Percentiles rank a stretch among this genome's conserved stretches.
phyloP scores from a whole-genome alignment of 1,284 basidiomycete species.

The Pseudomicrostroma phylloplanum region DNA sequence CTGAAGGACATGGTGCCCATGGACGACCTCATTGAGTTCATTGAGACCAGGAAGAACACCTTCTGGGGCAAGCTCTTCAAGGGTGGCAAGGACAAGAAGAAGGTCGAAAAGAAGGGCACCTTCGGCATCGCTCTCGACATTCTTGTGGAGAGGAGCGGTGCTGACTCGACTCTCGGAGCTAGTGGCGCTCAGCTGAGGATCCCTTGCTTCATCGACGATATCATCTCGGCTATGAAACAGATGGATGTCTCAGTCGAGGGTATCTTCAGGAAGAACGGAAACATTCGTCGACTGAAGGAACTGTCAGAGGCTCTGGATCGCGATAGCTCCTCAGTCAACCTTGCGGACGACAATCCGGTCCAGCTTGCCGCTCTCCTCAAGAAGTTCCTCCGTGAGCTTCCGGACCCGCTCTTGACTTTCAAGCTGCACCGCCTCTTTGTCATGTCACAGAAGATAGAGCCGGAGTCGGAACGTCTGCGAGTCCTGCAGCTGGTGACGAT shows the following conservation, averaged over 20 bases:
- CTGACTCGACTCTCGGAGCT: slow-evolving; percentile 84
- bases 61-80: slow-evolving; percentile 98
- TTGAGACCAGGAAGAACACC: slow-evolving; percentile 85
- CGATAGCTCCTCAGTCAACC: slow-evolving; percentile 73
- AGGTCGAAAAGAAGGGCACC: slow-evolving; percentile 20
- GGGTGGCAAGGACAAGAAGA: slow-evolving; percentile 62
- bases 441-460: slow-evolving; percentile 70
- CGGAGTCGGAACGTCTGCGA: slow-evolving; percentile 71
- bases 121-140: slow-evolving; percentile 90
- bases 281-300: slow-evolving; percentile 85
- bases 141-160: slow-evolving; percentile 88
- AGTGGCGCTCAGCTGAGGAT: slow-evolving; percentile 78
- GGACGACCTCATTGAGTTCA: slow-evolving; percentile 86
- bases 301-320: slow-evolving; percentile 87
- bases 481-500: slow-evolving; percentile 80
- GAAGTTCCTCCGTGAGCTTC: slow-evolving; percentile 91
- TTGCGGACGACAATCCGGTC: slow-evolving; percentile 90
- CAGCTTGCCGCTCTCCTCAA: slow-evolving; percentile 94
- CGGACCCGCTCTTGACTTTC: slow-evolving; percentile 91
- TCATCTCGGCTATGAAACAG: slow-evolving; percentile 94
- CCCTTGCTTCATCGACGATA: slow-evolving; percentile 95
- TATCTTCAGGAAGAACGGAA: slow-evolving; percentile 97
- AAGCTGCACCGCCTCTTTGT: slow-evolving; percentile 84
- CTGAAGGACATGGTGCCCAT: slow-evolving; percentile 67
- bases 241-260: slow-evolving; percentile 99